A percentile compares a stretch with the other conserved stretches of the same genome.
phyloP scores from a whole-genome alignment of 768 basidiomycete genomes.

The Boletus rubescentipes region DNA sequence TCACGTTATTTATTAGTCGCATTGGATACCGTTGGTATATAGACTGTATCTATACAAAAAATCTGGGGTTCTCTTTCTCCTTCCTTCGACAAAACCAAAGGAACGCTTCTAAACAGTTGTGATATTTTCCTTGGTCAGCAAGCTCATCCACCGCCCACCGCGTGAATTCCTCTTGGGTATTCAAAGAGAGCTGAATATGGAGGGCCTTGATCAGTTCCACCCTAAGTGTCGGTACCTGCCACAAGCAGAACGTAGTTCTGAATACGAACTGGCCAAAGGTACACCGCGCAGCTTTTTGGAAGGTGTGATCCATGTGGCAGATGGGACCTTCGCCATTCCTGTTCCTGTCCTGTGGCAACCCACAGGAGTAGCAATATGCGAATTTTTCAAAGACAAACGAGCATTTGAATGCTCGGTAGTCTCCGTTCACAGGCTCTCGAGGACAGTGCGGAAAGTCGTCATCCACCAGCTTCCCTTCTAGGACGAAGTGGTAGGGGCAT shows the following conservation, averaged over 20 bases:
- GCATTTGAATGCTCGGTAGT: neutral
- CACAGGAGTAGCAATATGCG: neutral
- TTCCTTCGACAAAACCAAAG: neutral
- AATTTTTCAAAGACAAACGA: neutral
- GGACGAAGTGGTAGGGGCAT: slow-evolving; percentile 9
- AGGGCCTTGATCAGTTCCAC: neutral
- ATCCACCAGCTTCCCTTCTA: neutral
- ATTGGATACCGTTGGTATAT: too few relatives aligned
- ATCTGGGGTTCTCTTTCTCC: neutral
- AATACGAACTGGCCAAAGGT: neutral
- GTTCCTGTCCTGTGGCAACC: neutral
- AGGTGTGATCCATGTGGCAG: neutral
- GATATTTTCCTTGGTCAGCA: neutral
- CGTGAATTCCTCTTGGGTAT: neutral
- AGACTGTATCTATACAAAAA: neutral
- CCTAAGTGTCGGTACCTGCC: neutral
- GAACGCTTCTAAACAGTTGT: neutral
- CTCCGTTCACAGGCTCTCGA: neutral
- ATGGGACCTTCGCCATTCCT: neutral
- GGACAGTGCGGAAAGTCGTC: neutral
- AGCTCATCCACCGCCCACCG: neutral
- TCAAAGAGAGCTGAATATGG: neutral
- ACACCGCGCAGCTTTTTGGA: neutral
- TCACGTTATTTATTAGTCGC: too few relatives aligned
- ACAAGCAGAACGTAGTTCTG: neutral